Base-by-base conservation (phyloP, 768 basidiomycete species). In the Tricholomella constricta region DNA sequence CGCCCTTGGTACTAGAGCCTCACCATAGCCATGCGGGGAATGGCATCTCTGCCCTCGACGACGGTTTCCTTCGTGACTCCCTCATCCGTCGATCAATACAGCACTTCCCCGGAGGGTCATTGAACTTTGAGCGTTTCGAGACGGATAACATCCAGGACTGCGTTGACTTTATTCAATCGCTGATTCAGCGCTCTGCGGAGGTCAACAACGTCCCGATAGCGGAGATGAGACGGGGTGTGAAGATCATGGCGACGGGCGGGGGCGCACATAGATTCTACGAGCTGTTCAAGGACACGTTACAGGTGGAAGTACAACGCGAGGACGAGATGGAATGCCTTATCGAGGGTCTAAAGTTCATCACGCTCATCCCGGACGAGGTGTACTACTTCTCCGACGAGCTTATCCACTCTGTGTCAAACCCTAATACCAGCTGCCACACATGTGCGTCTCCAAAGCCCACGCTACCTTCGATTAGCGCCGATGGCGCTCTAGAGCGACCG, bases 251-350 rank as follows among this genome's bases (percentile, higher is more conserved):
- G 5, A 99, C 97, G 0, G 97, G 97, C 15, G 97, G 97, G 15
- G 97, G 97, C 32, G 96, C 96, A 36, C 94, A 97, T 78, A 86
- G 83, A 65, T 98, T 95, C 74, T 87, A 95, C 69, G 88, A 91
- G 62, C 74, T 90, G 46, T 88, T 99, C 69, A 77, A 77, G 45
- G 75, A 75, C 19, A 83, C 82, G 57, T 75, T 98, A 12, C 84
- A 78, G 23, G 91, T 98, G 45, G 93, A 95, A 65, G 93, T 98
- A 37, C 75, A 78, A 55, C 72, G 88, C 51, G 96, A 98, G 71
- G 97, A 98, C 68, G 97, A 99, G 80, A 98, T 99, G 97, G 96
- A 93, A 73, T 98, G 97, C 64, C 72, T 98, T 66, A 98, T 98
- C 60, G 88, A 93, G 62, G 97, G 97, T 25, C 78, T 99, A 66